Conservation (phyloP, 345 rosid genomes). For the Citrus unshiu region DNA sequence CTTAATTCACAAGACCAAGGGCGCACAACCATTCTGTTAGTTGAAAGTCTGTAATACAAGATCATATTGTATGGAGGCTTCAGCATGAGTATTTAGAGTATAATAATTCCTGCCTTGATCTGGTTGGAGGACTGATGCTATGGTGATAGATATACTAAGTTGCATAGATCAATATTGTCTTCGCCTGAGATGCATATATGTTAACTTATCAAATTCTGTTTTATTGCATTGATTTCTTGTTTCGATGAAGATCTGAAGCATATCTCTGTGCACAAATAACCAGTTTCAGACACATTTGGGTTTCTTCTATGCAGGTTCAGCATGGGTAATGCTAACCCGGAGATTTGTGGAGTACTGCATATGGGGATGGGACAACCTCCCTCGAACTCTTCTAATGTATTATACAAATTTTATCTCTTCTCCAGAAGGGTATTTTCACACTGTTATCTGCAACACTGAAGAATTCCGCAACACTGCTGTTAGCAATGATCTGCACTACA, state of each 20-base stretch:
- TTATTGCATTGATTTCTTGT: neutral
- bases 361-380: constrained; percentile 91
- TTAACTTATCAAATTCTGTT: neutral
- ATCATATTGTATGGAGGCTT: neutral
- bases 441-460: constrained; percentile 71
- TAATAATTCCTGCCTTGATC: neutral
- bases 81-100: neutral
- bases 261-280: neutral
- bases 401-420: constrained; percentile 83
- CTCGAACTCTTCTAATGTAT: constrained; percentile 79
- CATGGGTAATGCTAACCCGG: constrained; percentile 75
- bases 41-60: neutral
- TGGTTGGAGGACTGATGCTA: neutral
- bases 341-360: constrained; percentile 77
- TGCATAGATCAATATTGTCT: neutral
- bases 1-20: neutral
- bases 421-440: constrained; percentile 97
- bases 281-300: neutral
- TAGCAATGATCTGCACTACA: constrained; percentile 87
- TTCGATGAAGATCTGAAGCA: neutral
- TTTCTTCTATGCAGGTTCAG: constrained; percentile 57
- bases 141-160: neutral
- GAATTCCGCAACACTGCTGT: constrained; percentile 60
- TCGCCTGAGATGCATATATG: neutral
- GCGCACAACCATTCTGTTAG: neutral